These are phyloP conservation scores for Yamadazyma kanchanaburiensis DNA, from an alignment of 1,139 yeast genomes.

Conservation along the genomic window DNA sequence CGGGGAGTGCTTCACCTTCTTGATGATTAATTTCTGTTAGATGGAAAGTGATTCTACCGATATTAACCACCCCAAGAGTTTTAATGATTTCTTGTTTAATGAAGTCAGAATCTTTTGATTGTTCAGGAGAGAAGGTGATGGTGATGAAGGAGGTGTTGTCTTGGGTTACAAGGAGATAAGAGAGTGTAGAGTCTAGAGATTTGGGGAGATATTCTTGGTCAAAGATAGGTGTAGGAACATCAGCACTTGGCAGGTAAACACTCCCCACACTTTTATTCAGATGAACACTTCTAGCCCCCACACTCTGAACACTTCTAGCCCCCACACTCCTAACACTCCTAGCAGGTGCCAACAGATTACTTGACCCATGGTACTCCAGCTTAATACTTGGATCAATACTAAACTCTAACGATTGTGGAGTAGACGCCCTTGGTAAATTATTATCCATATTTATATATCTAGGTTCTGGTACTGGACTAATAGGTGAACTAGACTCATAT, in stretches of 20 bases:
- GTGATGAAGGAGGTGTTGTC: conserved; percentile 57
- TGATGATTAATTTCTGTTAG: conserved; percentile 68
- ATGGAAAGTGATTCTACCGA: conserved; percentile 49
- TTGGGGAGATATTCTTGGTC: conserved; percentile 33
- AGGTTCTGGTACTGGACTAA: conserved; percentile 16
- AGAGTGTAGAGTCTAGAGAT: background rate
- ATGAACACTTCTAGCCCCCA: no score
- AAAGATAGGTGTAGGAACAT: conserved; percentile 9
- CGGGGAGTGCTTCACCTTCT: conserved; percentile 60
- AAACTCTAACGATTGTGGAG: conserved; percentile 8
- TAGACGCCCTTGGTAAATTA: conserved; percentile 7
- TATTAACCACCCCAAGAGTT: conserved; percentile 38
- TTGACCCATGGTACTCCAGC: conserved; percentile 3
- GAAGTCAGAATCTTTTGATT: conserved; percentile 12
- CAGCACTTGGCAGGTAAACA: no score
- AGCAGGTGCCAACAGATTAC: no score
- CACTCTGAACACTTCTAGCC: no score
- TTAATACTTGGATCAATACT: conserved; percentile 2
- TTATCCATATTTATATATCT: conserved; percentile 14
- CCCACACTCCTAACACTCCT: no score
- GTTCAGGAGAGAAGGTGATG: conserved; percentile 24
- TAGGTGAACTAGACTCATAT: conserved; percentile 14
- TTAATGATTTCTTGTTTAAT: conserved; percentile 36
- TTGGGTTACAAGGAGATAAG: conserved; percentile 49
- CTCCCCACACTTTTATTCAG: no score